Base-by-base conservation (phyloP, 208 protist genomes). In the Trichomonas vaginalis region DNA sequence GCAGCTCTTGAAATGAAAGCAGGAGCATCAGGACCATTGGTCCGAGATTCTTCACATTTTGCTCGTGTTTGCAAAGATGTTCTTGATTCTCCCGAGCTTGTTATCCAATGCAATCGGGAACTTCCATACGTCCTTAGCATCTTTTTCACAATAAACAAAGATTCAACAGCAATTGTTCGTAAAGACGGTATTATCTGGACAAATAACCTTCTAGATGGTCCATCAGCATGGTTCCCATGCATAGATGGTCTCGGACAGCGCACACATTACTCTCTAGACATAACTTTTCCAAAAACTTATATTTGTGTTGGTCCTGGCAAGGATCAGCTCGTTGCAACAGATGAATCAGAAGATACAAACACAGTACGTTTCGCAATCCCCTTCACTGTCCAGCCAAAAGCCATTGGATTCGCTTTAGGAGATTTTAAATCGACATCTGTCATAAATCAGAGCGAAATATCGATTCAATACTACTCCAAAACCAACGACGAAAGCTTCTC, bases 161-260 rank as follows among this genome's bases (percentile, higher is more conserved):
- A 51, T 21, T 27, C 14, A 15, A 92, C 86, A 35, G 42, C 86
- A 12, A 92, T 92, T 2, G 45, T 92, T 39, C 23, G 46, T n/a
- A 12, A 32, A 23, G n/a, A 92, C 27, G 40, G 45, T 8, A 92
- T 92, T 17, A 92, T 92, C 51, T 92, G 27, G 10, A 51, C 86
- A 39, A 32, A 92, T 51, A 92, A 92, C n/a, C 27, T 32, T n/a
- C 21, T 51, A 10, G 86, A 92, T 39, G 86, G 86, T 51, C 86
- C 86, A 51, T 92, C 86, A 39, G 86, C 40, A 51, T 92, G 86
- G 86, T 92, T 92, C 32, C 86, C 86, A 37, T 92, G 86, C 45
- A 51, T 92, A 27, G 86, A 92, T 92, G 46, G n/a, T 27, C 17
- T 92, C 6, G 86, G 40, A 0, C 86, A 92, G 15, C 86, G 86